Evolutionary conservation across 768 basidiomycete species (phyloP).

Genomic region (Tubosaeta sp.): DNA sequence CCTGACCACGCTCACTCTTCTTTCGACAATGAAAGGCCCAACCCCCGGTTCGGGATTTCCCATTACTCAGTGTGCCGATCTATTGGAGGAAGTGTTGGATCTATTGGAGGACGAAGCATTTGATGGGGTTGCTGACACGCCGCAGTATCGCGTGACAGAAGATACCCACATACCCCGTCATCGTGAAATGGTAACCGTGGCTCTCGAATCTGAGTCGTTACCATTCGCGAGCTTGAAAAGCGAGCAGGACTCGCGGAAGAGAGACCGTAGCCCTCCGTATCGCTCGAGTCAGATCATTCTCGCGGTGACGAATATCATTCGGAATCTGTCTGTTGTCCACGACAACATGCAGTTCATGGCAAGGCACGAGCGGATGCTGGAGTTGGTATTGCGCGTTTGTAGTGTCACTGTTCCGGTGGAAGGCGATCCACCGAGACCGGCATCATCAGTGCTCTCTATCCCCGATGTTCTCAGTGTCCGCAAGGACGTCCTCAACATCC

Average conservation of each 20-base stretch:
- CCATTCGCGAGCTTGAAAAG: constrained; percentile 55
- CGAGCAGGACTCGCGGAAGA: constrained; percentile 47
- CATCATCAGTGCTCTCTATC: constrained; percentile 60
- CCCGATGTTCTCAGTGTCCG: constrained; percentile 69
- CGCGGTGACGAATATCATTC: constrained; percentile 71
- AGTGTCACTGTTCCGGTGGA: constrained; percentile 37
- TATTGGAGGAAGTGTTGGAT: constrained; percentile 84
- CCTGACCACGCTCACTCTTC: constrained; percentile 77
- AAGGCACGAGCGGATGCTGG: constrained; percentile 57
- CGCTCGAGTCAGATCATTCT: constrained; percentile 63
- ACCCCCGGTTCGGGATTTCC: constrained; percentile 61
- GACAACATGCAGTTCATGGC: constrained; percentile 72
- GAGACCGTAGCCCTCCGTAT: constrained; percentile 52
- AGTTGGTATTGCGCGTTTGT: constrained; percentile 68
- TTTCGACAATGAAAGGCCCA: constrained; percentile 73
- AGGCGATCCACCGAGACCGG: constrained; percentile 36
- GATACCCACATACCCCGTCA: constrained; percentile 52
- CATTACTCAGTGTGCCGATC: constrained; percentile 68
- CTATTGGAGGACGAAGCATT: constrained; percentile 83
- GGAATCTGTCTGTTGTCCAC: constrained; percentile 73
- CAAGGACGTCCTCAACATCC: constrained; percentile 69
- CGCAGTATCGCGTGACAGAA: constrained; percentile 25
- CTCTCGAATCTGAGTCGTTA: constrained; percentile 54
- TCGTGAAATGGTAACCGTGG: constrained; percentile 54
- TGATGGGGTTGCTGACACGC: constrained; percentile 37